Conservation (phyloP, 345 rosid species). For the Turnera subulata region DNA sequence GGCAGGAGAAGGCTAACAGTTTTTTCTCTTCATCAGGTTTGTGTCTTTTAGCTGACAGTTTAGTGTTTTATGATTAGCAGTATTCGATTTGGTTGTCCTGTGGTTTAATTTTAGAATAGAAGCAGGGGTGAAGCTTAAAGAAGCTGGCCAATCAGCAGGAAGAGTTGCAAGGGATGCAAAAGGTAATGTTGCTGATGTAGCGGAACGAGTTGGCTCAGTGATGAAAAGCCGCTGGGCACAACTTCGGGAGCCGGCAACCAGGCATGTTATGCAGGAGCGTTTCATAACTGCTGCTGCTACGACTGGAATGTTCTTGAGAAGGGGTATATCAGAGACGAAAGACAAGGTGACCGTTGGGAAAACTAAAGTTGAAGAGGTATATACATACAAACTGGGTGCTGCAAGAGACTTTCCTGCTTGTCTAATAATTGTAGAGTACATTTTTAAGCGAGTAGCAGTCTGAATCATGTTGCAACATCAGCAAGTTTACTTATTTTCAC, state of each 20-base stretch:
- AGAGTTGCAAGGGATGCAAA: conserved; percentile 93
- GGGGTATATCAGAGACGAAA: conserved; percentile 76
- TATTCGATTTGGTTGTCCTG: conserved; percentile 3
- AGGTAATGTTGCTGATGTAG: conserved; percentile 76
- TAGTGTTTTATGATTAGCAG: not conserved
- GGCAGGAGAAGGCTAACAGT: conserved; percentile 81
- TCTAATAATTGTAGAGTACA: too few species aligned
- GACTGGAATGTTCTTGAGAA: conserved; percentile 80
- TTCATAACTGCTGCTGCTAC: conserved; percentile 80
- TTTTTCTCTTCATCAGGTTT: conserved; percentile 92
- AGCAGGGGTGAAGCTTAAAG: conserved; percentile 75
- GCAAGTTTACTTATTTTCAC: too few species aligned
- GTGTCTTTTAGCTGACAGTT: conserved; percentile 25
- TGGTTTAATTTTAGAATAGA: conserved; percentile 12
- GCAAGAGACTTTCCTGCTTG: too few species aligned
- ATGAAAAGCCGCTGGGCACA: conserved; percentile 76
- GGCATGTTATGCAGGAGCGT: conserved; percentile 76
- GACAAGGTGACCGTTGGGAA: conserved; percentile 90
- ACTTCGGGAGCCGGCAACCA: conserved; percentile 85
- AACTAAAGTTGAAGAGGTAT: conserved; percentile 90
- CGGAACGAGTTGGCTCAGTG: conserved; percentile 70
- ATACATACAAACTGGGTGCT: too few species aligned
- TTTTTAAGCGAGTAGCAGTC: too few species aligned
- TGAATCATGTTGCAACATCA: too few species aligned
- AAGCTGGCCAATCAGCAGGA: conserved; percentile 80